phyloP scores from a whole-genome alignment of 2,329 filamentous ascomycete genomes.

The Dactylellina haptotyla region DNA sequence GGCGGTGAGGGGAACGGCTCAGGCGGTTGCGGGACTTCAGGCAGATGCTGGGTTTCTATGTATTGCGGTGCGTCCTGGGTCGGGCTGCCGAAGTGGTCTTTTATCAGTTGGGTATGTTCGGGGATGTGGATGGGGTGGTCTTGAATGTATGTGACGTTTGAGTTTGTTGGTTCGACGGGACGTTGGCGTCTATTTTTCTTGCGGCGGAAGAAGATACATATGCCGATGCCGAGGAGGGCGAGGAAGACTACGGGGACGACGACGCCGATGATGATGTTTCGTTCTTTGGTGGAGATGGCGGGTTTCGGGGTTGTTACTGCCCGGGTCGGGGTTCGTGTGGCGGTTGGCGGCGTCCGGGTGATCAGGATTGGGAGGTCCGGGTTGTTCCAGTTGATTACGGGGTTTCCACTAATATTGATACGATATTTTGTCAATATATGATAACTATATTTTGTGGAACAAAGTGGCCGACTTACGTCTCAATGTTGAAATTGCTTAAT shows the following conservation, averaged over 20 bases:
- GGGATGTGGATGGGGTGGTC: no score
- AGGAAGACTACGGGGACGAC: slow-evolving; percentile 16
- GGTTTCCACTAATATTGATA: background rate
- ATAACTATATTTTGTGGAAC: no score
- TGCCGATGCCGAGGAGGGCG: background rate
- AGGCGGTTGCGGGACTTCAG: background rate
- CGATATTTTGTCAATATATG: no score
- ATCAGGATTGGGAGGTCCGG: slow-evolving; percentile 1
- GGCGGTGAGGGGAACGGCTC: background rate
- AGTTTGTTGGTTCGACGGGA: background rate
- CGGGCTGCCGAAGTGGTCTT: background rate
- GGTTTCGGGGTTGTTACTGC: background rate
- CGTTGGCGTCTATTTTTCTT: background rate
- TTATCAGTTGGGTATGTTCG: background rate
- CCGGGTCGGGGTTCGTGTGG: slow-evolving; percentile 16
- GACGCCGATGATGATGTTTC: slow-evolving; percentile 11
- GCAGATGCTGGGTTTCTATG: background rate
- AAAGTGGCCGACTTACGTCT: background rate
- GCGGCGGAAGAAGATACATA: background rate
- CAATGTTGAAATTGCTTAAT: background rate
- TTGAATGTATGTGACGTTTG: no score
- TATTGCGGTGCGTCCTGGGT: background rate
- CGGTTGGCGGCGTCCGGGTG: slow-evolving; percentile 2
- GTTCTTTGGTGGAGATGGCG: background rate
- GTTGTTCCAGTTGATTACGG: background rate